A percentile compares a stretch with the other conserved stretches of the same genome.
Evolutionary conservation across 2,329 filamentous ascomycete genomes (phyloP).

Genomic region (Simplicillium aogashimaense): DNA sequence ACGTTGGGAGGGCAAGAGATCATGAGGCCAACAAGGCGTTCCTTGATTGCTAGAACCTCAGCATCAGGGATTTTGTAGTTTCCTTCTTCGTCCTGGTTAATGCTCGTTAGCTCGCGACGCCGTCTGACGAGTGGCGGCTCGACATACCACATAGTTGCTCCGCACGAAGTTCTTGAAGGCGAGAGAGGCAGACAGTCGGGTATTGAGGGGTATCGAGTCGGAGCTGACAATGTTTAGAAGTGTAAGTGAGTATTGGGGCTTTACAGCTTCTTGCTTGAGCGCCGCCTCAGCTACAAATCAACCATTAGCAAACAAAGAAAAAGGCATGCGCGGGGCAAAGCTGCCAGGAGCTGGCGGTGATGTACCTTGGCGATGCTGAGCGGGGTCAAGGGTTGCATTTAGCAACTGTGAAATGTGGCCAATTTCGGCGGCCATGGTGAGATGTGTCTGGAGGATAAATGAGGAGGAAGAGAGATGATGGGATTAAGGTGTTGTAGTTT

Average conservation of each 20-base stretch:
- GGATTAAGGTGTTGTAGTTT: slow-evolving; percentile 4
- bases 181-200: slow-evolving; percentile 76
- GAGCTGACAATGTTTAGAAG: slow-evolving; percentile 87
- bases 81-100: slow-evolving; percentile 72
- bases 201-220: slow-evolving; percentile 61
- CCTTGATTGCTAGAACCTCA: slow-evolving; percentile 87
- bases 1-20: slow-evolving; percentile 79
- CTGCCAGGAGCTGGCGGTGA: slow-evolving; percentile 10
- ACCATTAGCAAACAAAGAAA: slow-evolving; percentile 25
- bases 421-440: slow-evolving; percentile 47
- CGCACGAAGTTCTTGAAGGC: slow-evolving; percentile 99
- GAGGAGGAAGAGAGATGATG: slow-evolving; percentile 9
- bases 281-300: slow-evolving; percentile 61
- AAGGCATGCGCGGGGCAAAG: slow-evolving; percentile 17
- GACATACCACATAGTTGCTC: slow-evolving; percentile 73
- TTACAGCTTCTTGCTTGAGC: slow-evolving; percentile 68
- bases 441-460: slow-evolving; percentile 8
- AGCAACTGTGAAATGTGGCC: slow-evolving; percentile 69
- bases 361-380: slow-evolving; percentile 81
- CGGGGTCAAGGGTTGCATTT: slow-evolving; percentile 80
- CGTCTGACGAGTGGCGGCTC: slow-evolving; percentile 2
- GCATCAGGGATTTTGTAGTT: slow-evolving; percentile 76
- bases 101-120: slow-evolving; percentile 9
- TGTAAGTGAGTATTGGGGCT: slow-evolving; percentile 77
- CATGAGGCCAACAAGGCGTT: slow-evolving; percentile 93